Evolutionary conservation across 345 rosid species (phyloP), one percentile per base, ranked within the genome.

Genomic region (Eutrema yunnanense): DNA sequence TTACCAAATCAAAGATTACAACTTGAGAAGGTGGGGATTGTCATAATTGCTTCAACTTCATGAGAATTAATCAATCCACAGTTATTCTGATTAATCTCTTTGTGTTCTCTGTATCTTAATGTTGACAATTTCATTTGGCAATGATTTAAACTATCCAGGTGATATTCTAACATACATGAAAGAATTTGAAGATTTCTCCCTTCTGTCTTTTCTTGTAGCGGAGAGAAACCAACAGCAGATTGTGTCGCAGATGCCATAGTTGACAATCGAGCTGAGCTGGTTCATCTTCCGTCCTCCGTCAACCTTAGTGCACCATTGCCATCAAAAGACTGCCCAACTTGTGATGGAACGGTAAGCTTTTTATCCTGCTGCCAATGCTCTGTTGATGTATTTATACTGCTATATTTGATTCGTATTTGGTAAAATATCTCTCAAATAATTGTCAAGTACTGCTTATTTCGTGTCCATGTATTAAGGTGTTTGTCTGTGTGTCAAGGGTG

Each of bases 171-270:
- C 51, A 27, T 34, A 47, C 42, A 47, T 46, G 71, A 62, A 53
- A 47, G 26, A 5, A 10, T 3, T 12, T 71, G 3, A 40, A 30
- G 40, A 48, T 64, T 47, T 14, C 2, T 76, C 26, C 33, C 64
- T 38, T 43, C 68, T 57, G 69, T 48, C 8, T 72, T 67, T 53
- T 81, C 68, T 57, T 85, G 82, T 73, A 93, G 98, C 75, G 97
- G 97, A 64, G 94, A 90, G 73, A 93, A 87, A 84, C 85, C 97
- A 64, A 93, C 97, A 51, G 90, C 94, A 13, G 92, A 87, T 71
- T 72, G 73, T 77, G 65, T 93, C 29, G 97, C 98, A 30, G 90
- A 82, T 73, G 98, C 97, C 58, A 83, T 90, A 72, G 81, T 79
- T 77, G 90, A 93, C 12, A 86, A 89, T 74, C 89, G 96, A 46